These are phyloP conservation scores for Blastocystis sp. DNA, from an alignment of 352 stramenopile species.

Conservation along the genomic window DNA sequence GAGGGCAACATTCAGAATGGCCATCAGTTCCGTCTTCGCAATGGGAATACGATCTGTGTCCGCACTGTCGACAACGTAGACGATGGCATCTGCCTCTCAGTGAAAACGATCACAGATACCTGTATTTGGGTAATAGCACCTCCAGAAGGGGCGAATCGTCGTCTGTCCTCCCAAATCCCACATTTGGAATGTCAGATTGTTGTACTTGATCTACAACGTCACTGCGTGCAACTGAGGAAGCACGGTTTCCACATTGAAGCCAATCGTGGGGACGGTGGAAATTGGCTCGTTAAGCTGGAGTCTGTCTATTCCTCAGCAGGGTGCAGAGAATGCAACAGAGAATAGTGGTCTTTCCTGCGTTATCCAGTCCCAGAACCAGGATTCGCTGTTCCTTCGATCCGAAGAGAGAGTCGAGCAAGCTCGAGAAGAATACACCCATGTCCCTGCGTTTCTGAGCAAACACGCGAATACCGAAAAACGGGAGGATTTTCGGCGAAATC, in stretches of 20 bases:
- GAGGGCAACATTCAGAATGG: conserved; percentile 88
- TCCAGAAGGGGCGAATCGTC: conserved; percentile 99
- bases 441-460: neutral
- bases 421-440: conserved; percentile 96
- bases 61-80: conserved; percentile 87
- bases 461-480: neutral
- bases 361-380: conserved; percentile 98
- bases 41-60: conserved; percentile 95
- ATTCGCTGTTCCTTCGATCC: conserved; percentile 98
- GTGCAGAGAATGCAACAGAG: conserved; percentile 81
- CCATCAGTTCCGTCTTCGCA: conserved; percentile 94
- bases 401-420: conserved; percentile 96
- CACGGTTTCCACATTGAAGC: conserved; percentile 90
- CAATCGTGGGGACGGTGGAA: conserved; percentile 98
- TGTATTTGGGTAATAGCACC: conserved; percentile 99
- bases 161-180: conserved; percentile 99
- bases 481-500: neutral
- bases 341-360: conserved; percentile 99
- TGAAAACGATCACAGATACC: conserved; percentile 91
- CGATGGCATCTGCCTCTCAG: conserved; percentile 78
- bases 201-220: conserved; percentile 80
- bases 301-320: conserved; percentile 38
- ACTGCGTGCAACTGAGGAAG: conserved; percentile 68
- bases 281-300: conserved; percentile 88
- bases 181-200: conserved; percentile 91